phyloP scores from a whole-genome alignment of 768 basidiomycete genomes.

The Hemileccinum rubropunctum region DNA sequence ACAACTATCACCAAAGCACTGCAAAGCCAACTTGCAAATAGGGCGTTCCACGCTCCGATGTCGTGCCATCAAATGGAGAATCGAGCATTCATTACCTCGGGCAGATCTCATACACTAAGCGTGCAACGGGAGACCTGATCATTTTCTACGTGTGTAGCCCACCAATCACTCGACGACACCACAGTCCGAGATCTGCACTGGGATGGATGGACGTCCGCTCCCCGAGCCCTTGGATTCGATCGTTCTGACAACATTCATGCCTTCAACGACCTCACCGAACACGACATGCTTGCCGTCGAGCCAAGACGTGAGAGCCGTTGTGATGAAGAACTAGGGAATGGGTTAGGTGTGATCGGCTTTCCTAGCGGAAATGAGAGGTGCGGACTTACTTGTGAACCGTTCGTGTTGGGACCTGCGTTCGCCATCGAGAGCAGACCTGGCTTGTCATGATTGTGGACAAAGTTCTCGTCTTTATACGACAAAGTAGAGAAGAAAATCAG shows the following conservation, averaged over 20 bases:
- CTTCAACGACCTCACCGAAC: slow-evolving; percentile 47
- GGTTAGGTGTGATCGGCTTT: too few relatives aligned
- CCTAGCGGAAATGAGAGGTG: background rate
- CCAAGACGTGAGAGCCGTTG: slow-evolving; percentile 69
- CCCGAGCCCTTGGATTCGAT: slow-evolving; percentile 36
- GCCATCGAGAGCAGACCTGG: slow-evolving; percentile 81
- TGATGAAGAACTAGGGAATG: slow-evolving; percentile 64
- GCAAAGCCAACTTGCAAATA: too few relatives aligned
- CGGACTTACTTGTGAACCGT: slow-evolving; percentile 65
- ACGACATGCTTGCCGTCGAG: slow-evolving; percentile 44
- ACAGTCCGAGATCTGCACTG: slow-evolving; percentile 51
- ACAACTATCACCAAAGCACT: too few relatives aligned
- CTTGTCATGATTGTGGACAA: slow-evolving; percentile 57
- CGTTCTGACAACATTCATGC: slow-evolving; percentile 40
- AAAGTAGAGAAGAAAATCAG: too few relatives aligned
- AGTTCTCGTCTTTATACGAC: slow-evolving; percentile 74
- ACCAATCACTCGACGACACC: slow-evolving; percentile 44
- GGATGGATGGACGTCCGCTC: slow-evolving; percentile 27
- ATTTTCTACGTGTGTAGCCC: background rate
- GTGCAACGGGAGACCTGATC: background rate
- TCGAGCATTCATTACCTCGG: slow-evolving; percentile 5
- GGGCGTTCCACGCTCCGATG: too few relatives aligned
- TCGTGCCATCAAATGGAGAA: too few relatives aligned
- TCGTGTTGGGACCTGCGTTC: slow-evolving; percentile 79
- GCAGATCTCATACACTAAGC: slow-evolving; percentile 1